These are phyloP conservation scores for Lignosus rhinocerotis DNA, from an alignment of 1,284 basidiomycete genomes.

Conservation along the genomic window DNA sequence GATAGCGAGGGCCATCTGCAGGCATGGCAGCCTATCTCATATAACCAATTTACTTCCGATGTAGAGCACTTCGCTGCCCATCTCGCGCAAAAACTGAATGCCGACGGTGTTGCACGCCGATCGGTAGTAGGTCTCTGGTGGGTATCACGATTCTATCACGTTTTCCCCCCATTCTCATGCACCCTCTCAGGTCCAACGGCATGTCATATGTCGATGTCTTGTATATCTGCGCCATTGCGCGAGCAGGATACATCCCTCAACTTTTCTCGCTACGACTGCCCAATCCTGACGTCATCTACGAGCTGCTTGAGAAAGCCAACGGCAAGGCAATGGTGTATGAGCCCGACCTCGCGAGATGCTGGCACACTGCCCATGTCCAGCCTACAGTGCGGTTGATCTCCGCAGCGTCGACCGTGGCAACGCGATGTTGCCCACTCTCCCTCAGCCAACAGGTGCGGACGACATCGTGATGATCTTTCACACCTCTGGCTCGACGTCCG, in stretches of 20 bases:
- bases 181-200: slow-evolving; percentile 55
- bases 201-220: slow-evolving; percentile 65
- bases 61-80: slow-evolving; percentile 54
- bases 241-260: slow-evolving; percentile 72
- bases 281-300: slow-evolving; percentile 64
- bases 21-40: slow-evolving; percentile 52
- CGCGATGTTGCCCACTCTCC: slow-evolving; percentile 28
- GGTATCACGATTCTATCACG: neutral
- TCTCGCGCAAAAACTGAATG: slow-evolving; percentile 48
- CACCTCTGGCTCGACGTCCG: slow-evolving; percentile 73
- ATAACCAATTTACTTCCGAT: slow-evolving; percentile 50
- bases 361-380: slow-evolving; percentile 46
- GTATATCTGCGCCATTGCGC: slow-evolving; percentile 67
- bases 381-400: slow-evolving; percentile 42
- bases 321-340: slow-evolving; percentile 64
- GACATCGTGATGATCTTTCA: slow-evolving; percentile 66
- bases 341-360: slow-evolving; percentile 42
- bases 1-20: slow-evolving; percentile 37
- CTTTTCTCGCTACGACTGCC: slow-evolving; percentile 70
- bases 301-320: slow-evolving; percentile 55
- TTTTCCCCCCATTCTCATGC: neutral
- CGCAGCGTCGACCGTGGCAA: slow-evolving; percentile 33
- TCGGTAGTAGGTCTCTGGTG: slow-evolving; percentile 72
- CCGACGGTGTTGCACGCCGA: slow-evolving; percentile 44
- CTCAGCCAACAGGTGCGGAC: slow-evolving; percentile 24